Conservation (phyloP, 2,329 filamentous ascomycete genomes). For the Chrysosphaeria jannelii region DNA sequence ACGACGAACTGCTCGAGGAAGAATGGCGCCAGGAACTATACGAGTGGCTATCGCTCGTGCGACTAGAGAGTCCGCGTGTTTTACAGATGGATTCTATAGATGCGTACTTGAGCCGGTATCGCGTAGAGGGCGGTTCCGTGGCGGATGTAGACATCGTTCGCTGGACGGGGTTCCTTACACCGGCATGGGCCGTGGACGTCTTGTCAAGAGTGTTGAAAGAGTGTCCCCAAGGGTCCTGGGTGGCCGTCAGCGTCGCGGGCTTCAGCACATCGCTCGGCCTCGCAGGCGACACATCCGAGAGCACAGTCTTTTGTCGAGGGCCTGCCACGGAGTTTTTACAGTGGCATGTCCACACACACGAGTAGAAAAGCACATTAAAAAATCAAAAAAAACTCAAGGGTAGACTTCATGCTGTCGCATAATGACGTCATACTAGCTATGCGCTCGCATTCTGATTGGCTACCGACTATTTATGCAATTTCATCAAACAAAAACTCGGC, state of each 20-base stretch:
- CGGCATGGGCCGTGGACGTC: constrained; percentile 24
- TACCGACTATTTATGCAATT: too few species aligned
- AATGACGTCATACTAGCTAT: too few species aligned
- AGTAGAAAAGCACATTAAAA: constrained; percentile 7
- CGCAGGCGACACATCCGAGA: constrained; percentile 15
- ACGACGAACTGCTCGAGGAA: too few species aligned
- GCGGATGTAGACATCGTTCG: constrained; percentile 17
- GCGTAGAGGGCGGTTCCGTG: constrained; percentile 7
- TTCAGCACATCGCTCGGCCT: constrained; percentile 17
- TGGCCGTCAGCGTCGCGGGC: constrained; percentile 20
- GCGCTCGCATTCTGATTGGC: too few species aligned
- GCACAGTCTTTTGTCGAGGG: constrained; percentile 20
- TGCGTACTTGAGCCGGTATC: constrained; percentile 37
- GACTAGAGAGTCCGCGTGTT: constrained; percentile 34
- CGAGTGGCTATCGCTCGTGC: constrained; percentile 45
- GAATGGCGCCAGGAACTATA: too few species aligned
- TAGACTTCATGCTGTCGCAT: too few species aligned
- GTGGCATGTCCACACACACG: constrained; percentile 23
- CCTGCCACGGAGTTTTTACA: constrained; percentile 22
- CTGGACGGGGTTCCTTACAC: constrained; percentile 27
- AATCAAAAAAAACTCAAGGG: too few species aligned
- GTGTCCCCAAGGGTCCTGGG: constrained; percentile 17
- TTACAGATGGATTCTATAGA: constrained; percentile 26
- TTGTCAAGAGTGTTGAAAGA: too few species aligned
- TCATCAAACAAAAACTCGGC: too few species aligned